Evolutionary conservation across 208 protist genomes (phyloP), one percentile per base, ranked within the genome.

Genomic region (Angomonas ambiguus): DNA sequence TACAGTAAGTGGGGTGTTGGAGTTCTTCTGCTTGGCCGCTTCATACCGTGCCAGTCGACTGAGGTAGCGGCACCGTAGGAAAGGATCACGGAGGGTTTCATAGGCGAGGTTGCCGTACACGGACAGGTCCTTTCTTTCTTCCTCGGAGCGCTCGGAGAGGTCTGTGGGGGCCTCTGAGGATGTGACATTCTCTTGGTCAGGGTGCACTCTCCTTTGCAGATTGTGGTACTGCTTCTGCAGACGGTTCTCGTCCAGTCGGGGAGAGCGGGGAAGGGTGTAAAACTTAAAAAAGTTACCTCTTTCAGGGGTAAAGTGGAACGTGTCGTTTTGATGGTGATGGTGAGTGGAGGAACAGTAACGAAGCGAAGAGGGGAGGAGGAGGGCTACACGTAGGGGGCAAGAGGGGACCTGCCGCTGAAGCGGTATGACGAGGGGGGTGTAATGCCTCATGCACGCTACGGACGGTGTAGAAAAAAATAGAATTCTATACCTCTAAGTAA

Each of bases 91-190:
- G 41, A 95, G 75, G 27, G 79, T 83, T 48, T 90, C 82, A 65
- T 95, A 95, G 27, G 83, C 80, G 1, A 48, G 73, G 63, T 95
- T 95, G 6, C 77, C 89, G 65, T 95, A 92, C 28, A 72, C 78
- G 51, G 84, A 92, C 27, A 79, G 49, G 51, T 83, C 77, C 2
- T 35, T 45, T 18, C 24, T 20, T 35, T 30, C 53, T 16, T 59
- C 53, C 24, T 30, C 53, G 49, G 49, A 18, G 10, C 5, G 13
- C 31, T 56, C 28, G 22, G 61, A 61, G 10, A 51, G 4, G 5
- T 25, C 22, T 51, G 31, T 35, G 2, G 8, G 31, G 16, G 57
- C 41, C 27, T 28, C n/a, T n/a, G 22, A 16, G 64, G 8, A 32
- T 24, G 51, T 18, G 18, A 0, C n/a, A 38, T 25, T 28, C 53